These are phyloP conservation scores for Wallacemonas sp. DNA, from an alignment of 208 protist genomes.

Conservation along the genomic window DNA sequence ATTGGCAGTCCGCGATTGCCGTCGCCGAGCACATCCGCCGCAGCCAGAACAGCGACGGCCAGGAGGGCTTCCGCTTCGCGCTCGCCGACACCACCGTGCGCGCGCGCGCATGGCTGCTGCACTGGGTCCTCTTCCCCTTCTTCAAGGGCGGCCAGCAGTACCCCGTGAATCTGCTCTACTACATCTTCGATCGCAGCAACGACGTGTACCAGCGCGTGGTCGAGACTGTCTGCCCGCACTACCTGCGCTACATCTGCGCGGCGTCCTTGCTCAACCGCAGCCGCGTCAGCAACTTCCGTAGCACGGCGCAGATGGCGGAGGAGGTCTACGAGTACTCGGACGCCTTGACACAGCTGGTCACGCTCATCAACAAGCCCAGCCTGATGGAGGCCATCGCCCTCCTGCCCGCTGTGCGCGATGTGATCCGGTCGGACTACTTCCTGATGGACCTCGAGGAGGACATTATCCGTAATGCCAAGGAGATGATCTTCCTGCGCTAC, in stretches of 20 bases:
- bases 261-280: constrained; percentile 83
- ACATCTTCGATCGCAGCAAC: constrained; percentile 80
- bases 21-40: constrained; percentile 72
- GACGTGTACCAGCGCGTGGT: constrained; percentile 79
- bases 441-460: constrained; percentile 70
- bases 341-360: constrained; percentile 79
- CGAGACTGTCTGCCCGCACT: constrained; percentile 90
- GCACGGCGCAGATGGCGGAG: constrained; percentile 60
- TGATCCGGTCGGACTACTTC: constrained; percentile 85
- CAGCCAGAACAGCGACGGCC: constrained; percentile 70
- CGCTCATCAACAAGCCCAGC: constrained; percentile 64
- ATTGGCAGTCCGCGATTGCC: constrained; percentile 83
- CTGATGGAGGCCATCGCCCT: constrained; percentile 83
- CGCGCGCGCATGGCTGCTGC: constrained; percentile 85
- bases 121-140: constrained; percentile 93
- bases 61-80: constrained; percentile 55
- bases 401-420: constrained; percentile 64
- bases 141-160: constrained; percentile 89
- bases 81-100: constrained; percentile 59
- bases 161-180: constrained; percentile 75
- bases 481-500: constrained; percentile 88
- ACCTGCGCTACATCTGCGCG: constrained; percentile 90
- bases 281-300: constrained; percentile 68
- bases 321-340: constrained; percentile 89
- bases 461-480: constrained; percentile 73